A percentile compares a stretch with the other conserved stretches of the same genome.
Conservation (phyloP, 1,284 basidiomycete genomes). For the Marasmius oreades region DNA sequence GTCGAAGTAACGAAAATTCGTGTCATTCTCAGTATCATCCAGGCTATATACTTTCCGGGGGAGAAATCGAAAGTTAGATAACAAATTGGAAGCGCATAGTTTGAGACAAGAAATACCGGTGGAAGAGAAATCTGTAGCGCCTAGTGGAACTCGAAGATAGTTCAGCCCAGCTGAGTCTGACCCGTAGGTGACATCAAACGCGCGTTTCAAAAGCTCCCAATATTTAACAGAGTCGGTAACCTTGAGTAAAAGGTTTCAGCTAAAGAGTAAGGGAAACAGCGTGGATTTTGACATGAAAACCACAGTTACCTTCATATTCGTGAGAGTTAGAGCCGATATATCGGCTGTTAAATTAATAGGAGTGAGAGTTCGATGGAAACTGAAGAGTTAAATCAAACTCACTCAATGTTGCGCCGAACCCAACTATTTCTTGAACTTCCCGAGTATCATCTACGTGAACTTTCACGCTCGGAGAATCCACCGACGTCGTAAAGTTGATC, state of each 20-base stretch:
- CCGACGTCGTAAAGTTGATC: constrained; percentile 33
- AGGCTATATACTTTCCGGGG: constrained; percentile 24
- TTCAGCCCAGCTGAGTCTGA: constrained; percentile 27
- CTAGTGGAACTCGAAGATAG: constrained; percentile 29
- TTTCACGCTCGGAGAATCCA: constrained; percentile 23
- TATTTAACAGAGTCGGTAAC: constrained; percentile 25
- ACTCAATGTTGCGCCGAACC: constrained; percentile 30
- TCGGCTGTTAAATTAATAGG: constrained; percentile 22
- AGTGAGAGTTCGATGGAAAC: background rate
- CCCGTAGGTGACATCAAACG: constrained; percentile 28
- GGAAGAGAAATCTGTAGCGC: constrained; percentile 31
- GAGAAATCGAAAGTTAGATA: background rate
- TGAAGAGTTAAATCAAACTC: constrained; percentile 2
- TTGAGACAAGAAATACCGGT: background rate
- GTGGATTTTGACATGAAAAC: background rate
- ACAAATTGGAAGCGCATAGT: background rate
- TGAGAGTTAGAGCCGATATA: constrained; percentile 28
- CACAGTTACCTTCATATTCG: constrained; percentile 25
- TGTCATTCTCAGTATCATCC: constrained; percentile 28
- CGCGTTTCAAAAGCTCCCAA: constrained; percentile 24
- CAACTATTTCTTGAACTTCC: constrained; percentile 27
- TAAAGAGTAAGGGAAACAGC: background rate
- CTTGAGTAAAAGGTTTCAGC: constrained; percentile 11
- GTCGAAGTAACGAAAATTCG: constrained; percentile 26
- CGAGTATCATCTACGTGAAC: constrained; percentile 24